Conservation (phyloP, 2,329 filamentous ascomycete species). For the Paradendryphiella salina region DNA sequence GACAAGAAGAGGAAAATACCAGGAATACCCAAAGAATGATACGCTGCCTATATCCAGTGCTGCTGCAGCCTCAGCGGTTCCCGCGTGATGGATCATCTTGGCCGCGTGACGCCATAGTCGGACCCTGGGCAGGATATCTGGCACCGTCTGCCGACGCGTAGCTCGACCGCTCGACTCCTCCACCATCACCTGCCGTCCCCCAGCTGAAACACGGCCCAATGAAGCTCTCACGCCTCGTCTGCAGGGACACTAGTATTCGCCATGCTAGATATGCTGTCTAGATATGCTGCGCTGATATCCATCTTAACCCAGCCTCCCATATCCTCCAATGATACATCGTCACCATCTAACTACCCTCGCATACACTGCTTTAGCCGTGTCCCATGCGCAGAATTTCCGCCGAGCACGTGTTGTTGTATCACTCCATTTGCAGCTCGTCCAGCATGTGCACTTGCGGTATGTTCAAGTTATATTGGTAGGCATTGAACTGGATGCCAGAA, state of each 20-base stretch:
- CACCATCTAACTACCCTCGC: not conserved
- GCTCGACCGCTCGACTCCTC: not conserved
- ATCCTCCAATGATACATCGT: constrained; percentile 1
- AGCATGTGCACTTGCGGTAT: constrained; percentile 52
- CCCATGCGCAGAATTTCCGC: constrained; percentile 48
- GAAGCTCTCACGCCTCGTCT: constrained; percentile 12
- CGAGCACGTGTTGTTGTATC: constrained; percentile 56
- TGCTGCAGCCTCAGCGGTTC: constrained; percentile 17
- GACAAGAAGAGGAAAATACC: constrained; percentile 1
- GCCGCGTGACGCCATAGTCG: constrained; percentile 21
- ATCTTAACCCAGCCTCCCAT: not conserved
- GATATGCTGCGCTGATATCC: constrained; percentile 11
- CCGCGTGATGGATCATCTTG: constrained; percentile 19
- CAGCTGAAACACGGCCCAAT: constrained; percentile 19
- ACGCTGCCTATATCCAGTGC: constrained; percentile 8
- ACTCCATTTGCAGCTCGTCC: constrained; percentile 54
- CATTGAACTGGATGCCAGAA: constrained; percentile 55
- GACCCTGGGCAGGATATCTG: constrained; percentile 4
- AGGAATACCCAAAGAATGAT: constrained; percentile 4
- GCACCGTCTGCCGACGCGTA: constrained; percentile 6
- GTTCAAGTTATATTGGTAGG: constrained; percentile 47
- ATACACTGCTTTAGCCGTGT: constrained; percentile 32
- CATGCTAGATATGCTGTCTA: constrained; percentile 6
- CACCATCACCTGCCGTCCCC: constrained; percentile 13
- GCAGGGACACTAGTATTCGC: constrained; percentile 8